phyloP scores from a whole-genome alignment of 306 rosid species.

The Vigna nakashimae region DNA sequence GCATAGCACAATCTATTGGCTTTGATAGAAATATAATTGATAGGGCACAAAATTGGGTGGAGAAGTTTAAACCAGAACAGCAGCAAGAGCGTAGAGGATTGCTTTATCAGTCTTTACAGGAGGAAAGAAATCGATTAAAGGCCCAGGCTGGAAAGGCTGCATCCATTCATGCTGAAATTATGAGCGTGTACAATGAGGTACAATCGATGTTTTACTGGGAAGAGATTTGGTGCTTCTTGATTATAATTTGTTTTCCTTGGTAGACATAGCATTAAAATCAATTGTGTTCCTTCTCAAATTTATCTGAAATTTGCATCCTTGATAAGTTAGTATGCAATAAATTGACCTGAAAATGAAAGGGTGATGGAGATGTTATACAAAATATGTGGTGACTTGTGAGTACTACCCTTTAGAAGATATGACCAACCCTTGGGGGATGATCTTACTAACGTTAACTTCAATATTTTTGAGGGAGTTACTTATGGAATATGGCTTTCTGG shows the following conservation, averaged over 20 bases:
- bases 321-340: constrained; percentile 18
- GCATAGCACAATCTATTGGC: constrained; percentile 82
- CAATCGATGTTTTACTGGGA: constrained; percentile 30
- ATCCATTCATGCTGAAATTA: constrained; percentile 66
- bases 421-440: constrained; percentile 29
- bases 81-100: constrained; percentile 84
- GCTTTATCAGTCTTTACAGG: constrained; percentile 69
- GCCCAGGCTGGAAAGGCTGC: constrained; percentile 72
- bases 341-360: constrained; percentile 26
- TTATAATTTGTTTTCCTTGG: constrained; percentile 40
- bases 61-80: constrained; percentile 79
- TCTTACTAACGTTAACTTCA: constrained; percentile 3
- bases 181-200: constrained; percentile 79
- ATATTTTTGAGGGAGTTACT: constrained; percentile 11
- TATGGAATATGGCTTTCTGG: constrained; percentile 5
- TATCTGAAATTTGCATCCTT: constrained; percentile 37
- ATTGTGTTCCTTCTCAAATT: constrained; percentile 33
- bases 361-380: background rate
- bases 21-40: constrained; percentile 73
- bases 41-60: constrained; percentile 71
- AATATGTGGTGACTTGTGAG: background rate
- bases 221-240: constrained; percentile 34
- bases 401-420: constrained; percentile 5
- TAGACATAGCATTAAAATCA: constrained; percentile 17
- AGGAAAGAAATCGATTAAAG: constrained; percentile 79